Evolutionary conservation across 371 early-diverging fungal species (phyloP), one percentile per base, ranked within the genome.

Genomic region (Actinomucor elegans): DNA sequence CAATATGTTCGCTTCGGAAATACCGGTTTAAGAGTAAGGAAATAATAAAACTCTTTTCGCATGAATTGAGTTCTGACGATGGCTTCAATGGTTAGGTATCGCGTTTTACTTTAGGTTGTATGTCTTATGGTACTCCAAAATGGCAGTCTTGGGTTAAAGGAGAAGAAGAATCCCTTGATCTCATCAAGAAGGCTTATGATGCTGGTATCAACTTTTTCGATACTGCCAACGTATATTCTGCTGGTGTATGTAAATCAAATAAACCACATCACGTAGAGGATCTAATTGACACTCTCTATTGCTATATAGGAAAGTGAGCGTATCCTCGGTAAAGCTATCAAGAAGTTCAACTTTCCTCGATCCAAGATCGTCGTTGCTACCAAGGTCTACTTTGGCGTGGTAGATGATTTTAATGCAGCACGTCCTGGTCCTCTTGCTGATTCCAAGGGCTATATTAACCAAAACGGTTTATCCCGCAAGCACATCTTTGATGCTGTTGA

Each of bases 401-500:
- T 20, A 37, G 47, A 57, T 1, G 28, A 46, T 0, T 32, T 43
- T 12, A 33, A 18, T 3, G 7, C 5, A 3, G 37, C 51, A 38
- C 5, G 21, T 0, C 17, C 37, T 14, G 38, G 48, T 1, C 17
- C 21, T 7, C 18, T 42, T 12, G 31, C 12, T 14, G 29, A 27
- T 18, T 60, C 51, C 24, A 18, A 21, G 3, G 61, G 47, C 35
- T 37, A 23, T 48, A 47, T 60, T n/a, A 80, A 66, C 29, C 21
- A 48, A 2, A 32, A 43, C 64, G 81, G 81, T 8, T 47, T 73
- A 6, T 73, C 76, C 8, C 59, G 81, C 20, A 80, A 81, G 52
- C 70, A 75, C 49, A 66, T 81, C 10, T 66, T 77, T 41, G 76
- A 73, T 42, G 62, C 78, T 18, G 55, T 75, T 11, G 72, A 81